Evolutionary conservation across 345 rosid genomes (phyloP), one percentile per base, ranked within the genome.

Genomic region (Gossypium mustelinum): DNA sequence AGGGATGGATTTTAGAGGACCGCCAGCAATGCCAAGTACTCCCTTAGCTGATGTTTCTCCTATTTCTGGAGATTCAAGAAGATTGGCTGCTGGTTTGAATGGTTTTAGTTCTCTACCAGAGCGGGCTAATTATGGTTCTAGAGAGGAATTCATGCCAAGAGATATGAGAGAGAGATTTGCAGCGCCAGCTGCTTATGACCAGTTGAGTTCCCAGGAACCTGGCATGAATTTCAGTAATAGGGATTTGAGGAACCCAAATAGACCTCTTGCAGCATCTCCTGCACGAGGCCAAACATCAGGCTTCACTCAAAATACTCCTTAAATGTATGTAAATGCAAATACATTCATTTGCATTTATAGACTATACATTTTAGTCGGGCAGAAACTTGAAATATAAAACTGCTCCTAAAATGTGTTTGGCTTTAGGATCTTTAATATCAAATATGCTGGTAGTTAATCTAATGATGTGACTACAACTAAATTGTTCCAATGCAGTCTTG

Each of bases 1-100:
- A 80, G 97, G 97, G 75, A 89, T 95, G 91, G 90, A 95, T 50
- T 80, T 73, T 70, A 90, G 95, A 83, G 94, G 90, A 78, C 77
- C 87, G 20, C 80, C 86, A 43, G 78, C 80, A 68, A 78, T 70
- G 78, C 52, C 86, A 12, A 79, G 81, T 67, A 18, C 81, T 78
- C 65, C 80, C 61, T 48, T 83, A 29, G 76, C 85, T 75, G 97
- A 92, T 82, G 71, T 75, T 74, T 75, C 91, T 72, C 77, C 86
- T 11, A 66, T 77, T 57, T 70, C 80, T 48, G 90, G 86, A 55
- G 97, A 90, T 76, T 75, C 85, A 8, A 89, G 92, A 84, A 88
- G 93, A 84, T 82, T 68, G 73, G 50, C 85, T 58, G 73, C 85
- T 63, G 84, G 87, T 75, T 81, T 81, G 74, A 93, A 93, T 86